Conservation (phyloP, 1,284 basidiomycete genomes). For the Leccinum subatratum region DNA sequence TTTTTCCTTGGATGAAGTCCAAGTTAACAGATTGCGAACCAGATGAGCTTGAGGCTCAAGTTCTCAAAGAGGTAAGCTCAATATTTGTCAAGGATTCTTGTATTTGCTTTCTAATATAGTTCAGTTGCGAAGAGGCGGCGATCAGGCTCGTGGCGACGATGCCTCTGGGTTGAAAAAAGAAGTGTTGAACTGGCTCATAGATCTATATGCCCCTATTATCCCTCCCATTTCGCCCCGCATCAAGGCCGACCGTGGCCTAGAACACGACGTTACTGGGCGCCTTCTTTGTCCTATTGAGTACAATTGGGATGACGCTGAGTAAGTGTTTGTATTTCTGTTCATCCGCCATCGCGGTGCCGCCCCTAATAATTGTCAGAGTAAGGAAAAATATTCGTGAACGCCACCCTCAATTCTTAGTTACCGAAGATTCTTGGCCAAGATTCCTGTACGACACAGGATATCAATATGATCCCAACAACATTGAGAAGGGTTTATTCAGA, state of each 20-base stretch:
- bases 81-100: neutral
- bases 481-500: neutral
- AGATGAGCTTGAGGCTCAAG: neutral
- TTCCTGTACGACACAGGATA: neutral
- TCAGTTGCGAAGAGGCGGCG: neutral
- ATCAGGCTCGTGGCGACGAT: neutral
- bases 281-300: slow-evolving; percentile 2
- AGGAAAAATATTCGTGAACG: neutral
- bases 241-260: neutral
- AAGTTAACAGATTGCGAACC: neutral
- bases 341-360: no score
- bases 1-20: slow-evolving; percentile 2
- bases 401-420: neutral
- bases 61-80: slow-evolving; percentile 1
- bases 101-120: neutral
- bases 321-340: neutral
- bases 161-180: slow-evolving; percentile 1
- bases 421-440: neutral
- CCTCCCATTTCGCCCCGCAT: neutral
- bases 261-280: neutral
- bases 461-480: neutral
- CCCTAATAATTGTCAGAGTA: neutral
- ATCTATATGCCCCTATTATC: neutral
- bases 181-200: neutral
- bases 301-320: neutral